phyloP scores from a whole-genome alignment of 306 rosid species.

The Mimosa bimucronata region DNA sequence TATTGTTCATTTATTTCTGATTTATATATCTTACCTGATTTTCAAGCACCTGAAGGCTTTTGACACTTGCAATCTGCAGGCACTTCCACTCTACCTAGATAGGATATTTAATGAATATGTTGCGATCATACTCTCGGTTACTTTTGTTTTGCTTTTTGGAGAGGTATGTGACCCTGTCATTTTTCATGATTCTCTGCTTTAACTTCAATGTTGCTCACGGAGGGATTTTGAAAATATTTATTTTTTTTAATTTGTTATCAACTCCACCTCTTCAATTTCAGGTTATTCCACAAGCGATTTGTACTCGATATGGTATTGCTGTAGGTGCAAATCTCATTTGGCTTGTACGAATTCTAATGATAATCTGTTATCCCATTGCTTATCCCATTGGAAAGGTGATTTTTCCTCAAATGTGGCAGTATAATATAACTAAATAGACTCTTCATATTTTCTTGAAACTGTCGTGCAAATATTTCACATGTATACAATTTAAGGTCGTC shows the following conservation, averaged over 20 bases:
- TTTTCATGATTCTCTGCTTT: background rate
- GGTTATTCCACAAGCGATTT: constrained; percentile 99
- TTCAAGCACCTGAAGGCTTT: constrained; percentile 44
- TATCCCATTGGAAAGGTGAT: constrained; percentile 93
- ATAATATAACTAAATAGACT: constrained; percentile 12
- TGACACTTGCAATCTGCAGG: constrained; percentile 69
- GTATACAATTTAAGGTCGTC: constrained; percentile 4
- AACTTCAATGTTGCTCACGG: background rate
- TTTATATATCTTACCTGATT: constrained; percentile 36
- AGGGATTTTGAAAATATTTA: background rate
- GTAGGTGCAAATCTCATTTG: constrained; percentile 88
- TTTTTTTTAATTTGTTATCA: background rate
- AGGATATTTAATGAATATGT: constrained; percentile 85
- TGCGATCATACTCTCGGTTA: constrained; percentile 95
- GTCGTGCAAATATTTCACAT: background rate
- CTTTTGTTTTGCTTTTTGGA: constrained; percentile 88
- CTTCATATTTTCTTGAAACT: constrained; percentile 12
- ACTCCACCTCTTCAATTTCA: constrained; percentile 36
- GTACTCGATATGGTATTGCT: constrained; percentile 95
- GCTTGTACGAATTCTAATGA: constrained; percentile 83
- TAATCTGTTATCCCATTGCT: constrained; percentile 84
- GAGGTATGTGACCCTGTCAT: constrained; percentile 61
- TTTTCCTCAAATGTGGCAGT: constrained; percentile 5
- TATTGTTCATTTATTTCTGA: constrained; percentile 9
- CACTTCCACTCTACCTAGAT: constrained; percentile 94